Conservation (phyloP, 805 yeast species). For the Kuraishia hungarica region DNA sequence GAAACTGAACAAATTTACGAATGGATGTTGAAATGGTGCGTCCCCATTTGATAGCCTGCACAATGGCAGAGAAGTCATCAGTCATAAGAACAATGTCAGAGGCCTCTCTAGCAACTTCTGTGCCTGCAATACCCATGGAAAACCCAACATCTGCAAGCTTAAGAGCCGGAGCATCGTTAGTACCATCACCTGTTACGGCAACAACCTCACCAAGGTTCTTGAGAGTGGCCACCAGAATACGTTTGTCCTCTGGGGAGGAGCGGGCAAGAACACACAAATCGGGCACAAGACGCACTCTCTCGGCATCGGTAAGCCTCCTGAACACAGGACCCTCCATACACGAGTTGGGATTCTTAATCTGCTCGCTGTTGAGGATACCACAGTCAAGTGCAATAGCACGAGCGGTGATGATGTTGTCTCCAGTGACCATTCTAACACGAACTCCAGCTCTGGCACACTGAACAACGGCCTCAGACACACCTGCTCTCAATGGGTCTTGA, state of each 20-base stretch:
- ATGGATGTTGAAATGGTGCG: constrained; percentile 93
- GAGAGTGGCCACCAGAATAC: constrained; percentile 75
- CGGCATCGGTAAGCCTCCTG: constrained; percentile 51
- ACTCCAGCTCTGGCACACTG: constrained; percentile 91
- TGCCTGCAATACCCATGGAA: constrained; percentile 97
- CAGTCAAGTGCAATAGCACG: constrained; percentile 83
- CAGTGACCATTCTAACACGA: constrained; percentile 95
- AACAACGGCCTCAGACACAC: constrained; percentile 82
- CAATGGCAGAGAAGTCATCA: constrained; percentile 91
- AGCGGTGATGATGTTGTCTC: constrained; percentile 90
- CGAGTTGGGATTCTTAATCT: constrained; percentile 41
- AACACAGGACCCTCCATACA: constrained; percentile 93
- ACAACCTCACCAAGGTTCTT: constrained; percentile 84
- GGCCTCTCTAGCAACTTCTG: constrained; percentile 98
- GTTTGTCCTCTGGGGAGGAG: constrained; percentile 93
- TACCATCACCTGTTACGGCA: constrained; percentile 99
- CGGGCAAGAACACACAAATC: constrained; percentile 80
- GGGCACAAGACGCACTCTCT: constrained; percentile 60
- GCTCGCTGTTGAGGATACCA: constrained; percentile 57
- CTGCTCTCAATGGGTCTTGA: constrained; percentile 88
- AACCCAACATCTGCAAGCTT: constrained; percentile 97
- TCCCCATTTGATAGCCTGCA: constrained; percentile 97
- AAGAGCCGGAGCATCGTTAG: constrained; percentile 97
- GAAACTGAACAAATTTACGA: constrained; percentile 93
- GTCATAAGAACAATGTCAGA: constrained; percentile 96